A percentile compares a stretch with the other conserved stretches of the same genome.
Conservation (phyloP, 2,329 filamentous ascomycete species). For the Ophiostoma novo-ulmi region DNA sequence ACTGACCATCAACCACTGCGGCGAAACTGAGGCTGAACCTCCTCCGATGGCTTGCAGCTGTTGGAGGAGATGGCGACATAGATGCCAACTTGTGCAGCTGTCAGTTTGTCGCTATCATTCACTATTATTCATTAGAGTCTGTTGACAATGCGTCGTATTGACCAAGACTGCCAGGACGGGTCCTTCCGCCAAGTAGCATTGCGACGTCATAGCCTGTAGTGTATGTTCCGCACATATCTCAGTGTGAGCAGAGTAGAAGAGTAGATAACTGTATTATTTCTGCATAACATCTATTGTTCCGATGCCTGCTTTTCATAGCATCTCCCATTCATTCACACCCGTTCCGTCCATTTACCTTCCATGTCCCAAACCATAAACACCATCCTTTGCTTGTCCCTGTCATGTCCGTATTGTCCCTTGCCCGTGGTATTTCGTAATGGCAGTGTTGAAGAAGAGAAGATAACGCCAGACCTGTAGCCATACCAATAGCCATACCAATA, state of each 20-base stretch:
- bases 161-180: background rate
- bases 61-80: background rate
- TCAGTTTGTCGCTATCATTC: no score
- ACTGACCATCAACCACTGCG: no score
- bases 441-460: constrained; percentile 2
- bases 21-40: background rate
- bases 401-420: background rate
- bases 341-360: background rate
- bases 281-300: background rate
- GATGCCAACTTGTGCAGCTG: no score
- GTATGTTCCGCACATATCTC: background rate
- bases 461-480: background rate
- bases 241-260: background rate
- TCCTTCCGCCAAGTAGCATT: background rate
- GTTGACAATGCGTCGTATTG: background rate
- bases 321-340: background rate
- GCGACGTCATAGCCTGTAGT: background rate
- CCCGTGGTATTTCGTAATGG: constrained; percentile 6
- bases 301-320: background rate
- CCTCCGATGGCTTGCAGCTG: background rate
- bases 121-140: no score
- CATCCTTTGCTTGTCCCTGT: background rate
- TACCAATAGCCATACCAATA: no score
- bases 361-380: background rate
- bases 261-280: background rate